Conservation (phyloP, 768 basidiomycete species). For the Amanita fuliginea region DNA sequence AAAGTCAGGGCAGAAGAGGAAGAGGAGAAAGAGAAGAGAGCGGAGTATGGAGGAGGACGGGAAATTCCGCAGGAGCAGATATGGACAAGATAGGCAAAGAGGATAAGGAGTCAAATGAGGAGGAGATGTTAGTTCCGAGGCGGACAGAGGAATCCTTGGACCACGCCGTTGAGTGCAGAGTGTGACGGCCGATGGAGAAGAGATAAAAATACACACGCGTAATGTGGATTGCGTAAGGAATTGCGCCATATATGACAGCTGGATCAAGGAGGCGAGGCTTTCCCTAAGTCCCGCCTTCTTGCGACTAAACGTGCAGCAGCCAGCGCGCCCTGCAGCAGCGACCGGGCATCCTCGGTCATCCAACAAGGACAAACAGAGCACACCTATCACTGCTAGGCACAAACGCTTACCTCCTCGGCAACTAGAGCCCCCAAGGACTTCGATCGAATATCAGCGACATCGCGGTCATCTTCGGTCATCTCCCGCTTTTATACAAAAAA, state of each 20-base stretch:
- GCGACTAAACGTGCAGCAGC: neutral
- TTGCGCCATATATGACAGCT: conserved; percentile 5
- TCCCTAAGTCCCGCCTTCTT: conserved; percentile 4
- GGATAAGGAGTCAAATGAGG: neutral
- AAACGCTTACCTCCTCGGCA: conserved; percentile 1
- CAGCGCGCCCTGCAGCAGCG: neutral
- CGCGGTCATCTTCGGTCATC: conserved; percentile 7
- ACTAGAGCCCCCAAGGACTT: conserved; percentile 7
- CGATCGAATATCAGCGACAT: conserved; percentile 6
- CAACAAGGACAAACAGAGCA: conserved; percentile 7
- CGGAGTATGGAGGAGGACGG: too few relatives aligned
- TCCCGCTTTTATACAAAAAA: conserved; percentile 2
- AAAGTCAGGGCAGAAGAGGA: too few relatives aligned
- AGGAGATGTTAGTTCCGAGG: neutral
- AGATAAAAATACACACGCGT: neutral
- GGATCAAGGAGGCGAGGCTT: neutral
- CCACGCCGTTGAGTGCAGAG: neutral
- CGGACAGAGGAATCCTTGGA: neutral
- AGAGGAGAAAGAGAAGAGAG: too few relatives aligned
- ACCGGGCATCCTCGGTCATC: conserved; percentile 5
- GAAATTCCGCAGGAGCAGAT: too few relatives aligned
- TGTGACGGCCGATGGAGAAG: neutral
- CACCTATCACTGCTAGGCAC: conserved; percentile 1
- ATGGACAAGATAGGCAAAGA: neutral
- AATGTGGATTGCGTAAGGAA: neutral